Conservation (phyloP, 2,329 filamentous ascomycete species). For the Aureobasidium vineae region DNA sequence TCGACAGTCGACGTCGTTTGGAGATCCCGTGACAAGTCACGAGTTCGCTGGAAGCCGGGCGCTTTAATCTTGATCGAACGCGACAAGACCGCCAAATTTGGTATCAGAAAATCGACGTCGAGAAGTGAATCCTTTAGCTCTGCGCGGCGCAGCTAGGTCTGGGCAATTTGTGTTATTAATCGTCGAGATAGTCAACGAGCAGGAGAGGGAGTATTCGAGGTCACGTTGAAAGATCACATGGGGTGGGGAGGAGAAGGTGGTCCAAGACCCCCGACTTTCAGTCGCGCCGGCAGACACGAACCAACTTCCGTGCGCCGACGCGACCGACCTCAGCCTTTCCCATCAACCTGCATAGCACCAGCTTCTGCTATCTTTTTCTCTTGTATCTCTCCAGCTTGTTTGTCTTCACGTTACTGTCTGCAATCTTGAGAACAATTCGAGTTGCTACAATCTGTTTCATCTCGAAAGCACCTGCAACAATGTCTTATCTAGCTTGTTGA, state of each 20-base stretch:
- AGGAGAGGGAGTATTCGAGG: conserved; percentile 10
- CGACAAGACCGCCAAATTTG: background rate
- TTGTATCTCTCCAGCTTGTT: background rate
- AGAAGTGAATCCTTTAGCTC: conserved; percentile 10
- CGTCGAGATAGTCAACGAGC: conserved; percentile 10
- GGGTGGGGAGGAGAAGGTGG: conserved; percentile 5
- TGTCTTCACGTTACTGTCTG: background rate
- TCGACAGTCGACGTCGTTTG: conserved; percentile 17
- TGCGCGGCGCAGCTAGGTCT: background rate
- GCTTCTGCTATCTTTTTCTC: background rate
- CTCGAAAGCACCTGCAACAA: background rate
- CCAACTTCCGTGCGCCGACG: conserved; percentile 1
- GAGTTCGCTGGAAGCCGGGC: conserved; percentile 21
- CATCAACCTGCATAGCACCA: background rate
- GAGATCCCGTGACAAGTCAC: conserved; percentile 26
- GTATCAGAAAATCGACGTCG: conserved; percentile 5
- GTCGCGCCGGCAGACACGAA: background rate
- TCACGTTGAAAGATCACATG: conserved; percentile 23
- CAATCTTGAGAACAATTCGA: background rate
- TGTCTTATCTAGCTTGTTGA: conserved; percentile 12
- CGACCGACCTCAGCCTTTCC: background rate
- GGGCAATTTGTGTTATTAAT: conserved; percentile 15
- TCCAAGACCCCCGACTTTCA: background rate
- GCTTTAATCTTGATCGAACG: conserved; percentile 9
- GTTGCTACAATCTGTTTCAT: background rate